Conservation (phyloP, 2,329 filamentous ascomycete genomes). For the Cryphonectria naterciae region DNA sequence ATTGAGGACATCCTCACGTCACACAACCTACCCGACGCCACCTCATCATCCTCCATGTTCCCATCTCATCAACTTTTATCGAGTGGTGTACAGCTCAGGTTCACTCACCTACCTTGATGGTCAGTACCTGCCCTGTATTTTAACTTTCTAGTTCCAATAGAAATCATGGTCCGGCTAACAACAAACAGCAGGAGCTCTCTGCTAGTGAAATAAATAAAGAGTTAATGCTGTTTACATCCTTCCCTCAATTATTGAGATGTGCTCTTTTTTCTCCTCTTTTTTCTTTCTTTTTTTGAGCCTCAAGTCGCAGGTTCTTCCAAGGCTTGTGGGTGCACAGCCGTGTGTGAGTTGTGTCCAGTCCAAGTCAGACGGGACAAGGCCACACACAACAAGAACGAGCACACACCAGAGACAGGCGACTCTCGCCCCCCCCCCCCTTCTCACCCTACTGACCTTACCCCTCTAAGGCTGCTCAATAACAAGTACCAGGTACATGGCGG, state of each 20-base stretch:
- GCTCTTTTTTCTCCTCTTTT: background rate
- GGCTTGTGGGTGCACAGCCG: background rate
- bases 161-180: background rate
- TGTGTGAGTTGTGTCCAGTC: background rate
- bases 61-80: no score
- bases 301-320: background rate
- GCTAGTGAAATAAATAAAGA: background rate
- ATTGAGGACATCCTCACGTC: background rate
- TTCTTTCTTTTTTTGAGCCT: background rate
- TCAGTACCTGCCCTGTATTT: background rate
- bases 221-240: background rate
- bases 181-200: background rate
- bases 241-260: background rate
- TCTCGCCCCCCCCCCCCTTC: no score
- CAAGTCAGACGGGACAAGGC: background rate
- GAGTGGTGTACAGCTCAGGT: no score
- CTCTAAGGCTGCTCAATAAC: slow-evolving; percentile 5
- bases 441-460: background rate
- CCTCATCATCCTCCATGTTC: no score
- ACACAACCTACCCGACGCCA: background rate
- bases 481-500: slow-evolving; percentile 1
- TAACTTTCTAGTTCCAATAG: background rate
- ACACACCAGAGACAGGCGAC: background rate
- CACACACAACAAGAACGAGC: background rate
- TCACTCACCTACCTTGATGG: background rate